These are phyloP conservation scores for Austroboletus niveus DNA, from an alignment of 1,284 basidiomycete genomes.

Conservation along the genomic window DNA sequence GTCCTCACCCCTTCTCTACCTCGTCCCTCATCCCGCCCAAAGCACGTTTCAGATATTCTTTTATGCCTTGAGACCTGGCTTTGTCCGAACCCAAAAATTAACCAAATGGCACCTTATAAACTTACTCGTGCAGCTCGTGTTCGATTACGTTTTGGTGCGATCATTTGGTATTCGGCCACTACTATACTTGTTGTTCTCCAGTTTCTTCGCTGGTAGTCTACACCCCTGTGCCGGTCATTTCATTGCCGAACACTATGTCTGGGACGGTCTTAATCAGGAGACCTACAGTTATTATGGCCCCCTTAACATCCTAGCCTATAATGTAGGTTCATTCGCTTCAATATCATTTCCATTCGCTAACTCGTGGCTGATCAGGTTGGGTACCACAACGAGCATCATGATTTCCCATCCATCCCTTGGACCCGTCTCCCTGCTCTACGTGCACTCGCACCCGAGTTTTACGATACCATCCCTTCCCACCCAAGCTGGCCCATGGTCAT, in stretches of 20 bases:
- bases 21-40: slow-evolving; percentile 1
- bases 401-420: slow-evolving; percentile 97
- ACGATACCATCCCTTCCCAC: slow-evolving; percentile 85
- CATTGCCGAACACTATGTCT: slow-evolving; percentile 95
- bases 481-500: slow-evolving; percentile 94
- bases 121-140: slow-evolving; percentile 64
- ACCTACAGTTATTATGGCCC: slow-evolving; percentile 97
- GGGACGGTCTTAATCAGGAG: slow-evolving; percentile 88
- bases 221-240: slow-evolving; percentile 98
- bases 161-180: slow-evolving; percentile 65
- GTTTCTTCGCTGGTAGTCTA: slow-evolving; percentile 93
- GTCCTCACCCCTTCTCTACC: background rate
- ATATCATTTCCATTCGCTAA: background rate
- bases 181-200: slow-evolving; percentile 82
- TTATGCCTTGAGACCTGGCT: slow-evolving; percentile 95
- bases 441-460: slow-evolving; percentile 88
- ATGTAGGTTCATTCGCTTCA: slow-evolving; percentile 52
- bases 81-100: slow-evolving; percentile 81
- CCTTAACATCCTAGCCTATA: slow-evolving; percentile 92
- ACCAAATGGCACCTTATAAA: slow-evolving; percentile 88
- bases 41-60: slow-evolving; percentile 98
- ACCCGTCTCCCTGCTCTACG: slow-evolving; percentile 87
- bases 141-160: slow-evolving; percentile 70
- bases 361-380: slow-evolving; percentile 65
- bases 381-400: slow-evolving; percentile 99